Evolutionary conservation across 1,139 yeast genomes (phyloP).

Genomic region (Pichia sp.): DNA sequence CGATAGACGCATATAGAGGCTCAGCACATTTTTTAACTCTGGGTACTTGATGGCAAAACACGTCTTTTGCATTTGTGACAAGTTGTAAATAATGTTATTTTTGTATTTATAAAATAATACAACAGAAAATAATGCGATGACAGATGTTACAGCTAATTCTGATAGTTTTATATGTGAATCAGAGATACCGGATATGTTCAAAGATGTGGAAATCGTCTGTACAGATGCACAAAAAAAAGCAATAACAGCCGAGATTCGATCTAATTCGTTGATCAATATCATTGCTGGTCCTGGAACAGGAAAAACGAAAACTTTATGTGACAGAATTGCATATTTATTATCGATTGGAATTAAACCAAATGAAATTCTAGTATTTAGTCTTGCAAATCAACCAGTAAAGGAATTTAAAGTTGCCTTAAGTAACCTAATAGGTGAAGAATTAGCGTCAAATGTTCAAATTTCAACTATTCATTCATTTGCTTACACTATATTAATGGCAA

Average conservation of each 20-base stretch:
- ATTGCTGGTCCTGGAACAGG: slow-evolving; percentile 77
- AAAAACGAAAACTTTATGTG: slow-evolving; percentile 56
- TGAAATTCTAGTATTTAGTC: slow-evolving; percentile 55
- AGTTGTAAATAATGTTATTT: not conserved
- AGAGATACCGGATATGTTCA: not conserved
- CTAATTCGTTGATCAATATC: slow-evolving; percentile 40
- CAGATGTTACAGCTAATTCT: not conserved
- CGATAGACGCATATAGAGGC: not conserved
- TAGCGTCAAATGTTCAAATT: slow-evolving; percentile 35
- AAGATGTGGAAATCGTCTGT: slow-evolving; percentile 19
- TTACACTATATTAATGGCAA: slow-evolving; percentile 39
- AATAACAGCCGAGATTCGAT: slow-evolving; percentile 19
- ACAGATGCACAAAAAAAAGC: slow-evolving; percentile 27
- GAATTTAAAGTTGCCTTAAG: slow-evolving; percentile 39
- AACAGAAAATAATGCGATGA: not conserved
- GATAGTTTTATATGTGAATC: not conserved
- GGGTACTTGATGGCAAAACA: not conserved
- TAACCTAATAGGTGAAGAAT: slow-evolving; percentile 31
- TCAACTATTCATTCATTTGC: slow-evolving; percentile 60
- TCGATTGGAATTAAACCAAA: slow-evolving; percentile 38
- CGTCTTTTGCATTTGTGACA: not conserved
- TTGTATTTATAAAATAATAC: not conserved
- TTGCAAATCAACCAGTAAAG: slow-evolving; percentile 65
- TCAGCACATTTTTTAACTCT: not conserved
- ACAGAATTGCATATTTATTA: slow-evolving; percentile 46